Evolutionary conservation across 2,329 filamentous ascomycete genomes (phyloP), one percentile per base, ranked within the genome.

Genomic region (Colletotrichum sp.): DNA sequence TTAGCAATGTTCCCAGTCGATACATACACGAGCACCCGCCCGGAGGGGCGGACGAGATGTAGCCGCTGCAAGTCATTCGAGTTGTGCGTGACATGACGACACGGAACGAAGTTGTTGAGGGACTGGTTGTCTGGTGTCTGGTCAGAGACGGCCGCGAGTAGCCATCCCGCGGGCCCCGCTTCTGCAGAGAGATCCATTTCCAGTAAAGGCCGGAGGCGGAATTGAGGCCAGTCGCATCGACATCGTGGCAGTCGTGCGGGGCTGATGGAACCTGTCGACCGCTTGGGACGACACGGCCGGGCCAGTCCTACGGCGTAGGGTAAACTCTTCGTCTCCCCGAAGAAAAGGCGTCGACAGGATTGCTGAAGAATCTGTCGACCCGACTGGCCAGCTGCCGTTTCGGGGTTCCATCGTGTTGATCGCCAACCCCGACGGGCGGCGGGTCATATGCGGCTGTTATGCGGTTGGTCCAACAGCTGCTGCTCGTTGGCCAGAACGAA

Each of bases 1-100:
- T 48, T 10, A 61, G 24, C 55, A 72, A 34, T 72, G 55, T 72
- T 67, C 30, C 55, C 52, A 28, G 68, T 75, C 61, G 16, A 43
- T 68, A 48, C 69, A 68, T 72, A 60, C 14, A 66, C 32, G 72
- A n/a, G 24, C 52, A 72, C 26, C 61, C 72, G 61, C 36, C 64
- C 61, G 68, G 52, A 59, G 52, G 72, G 72, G 36, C 43, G 39
- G 34, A 67, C 36, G 63, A 75, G 36, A 68, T 30, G 64, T 75
- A 73, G 70, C 70, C 59, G 73, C 73, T 75, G 73, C 73, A 75
- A 73, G 73, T 75, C 73, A 75, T 75, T 73, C 73, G 70, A 72
- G 57, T 68, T 57, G 57, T 68, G 64, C 63, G 70, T 68, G 59
- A 64, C 59, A 65, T 75, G 73, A 75, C 73, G 73, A 75, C 64